These are phyloP conservation scores for Sophora flavescens DNA, from an alignment of 306 rosid species.

Conservation along the genomic window DNA sequence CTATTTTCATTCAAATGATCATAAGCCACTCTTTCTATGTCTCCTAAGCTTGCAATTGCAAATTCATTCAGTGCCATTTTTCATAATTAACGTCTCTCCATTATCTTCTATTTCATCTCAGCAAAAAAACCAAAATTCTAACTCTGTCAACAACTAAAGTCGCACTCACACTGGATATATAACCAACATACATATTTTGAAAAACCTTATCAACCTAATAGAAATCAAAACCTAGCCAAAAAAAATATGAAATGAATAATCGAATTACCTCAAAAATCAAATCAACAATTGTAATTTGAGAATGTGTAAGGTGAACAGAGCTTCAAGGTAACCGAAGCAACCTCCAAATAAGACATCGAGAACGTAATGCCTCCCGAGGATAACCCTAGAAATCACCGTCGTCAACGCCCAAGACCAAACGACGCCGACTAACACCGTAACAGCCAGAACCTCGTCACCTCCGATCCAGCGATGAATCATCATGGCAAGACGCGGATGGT, in stretches of 20 bases:
- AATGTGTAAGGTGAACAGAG: constrained; percentile 57
- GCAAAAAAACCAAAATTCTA: not conserved
- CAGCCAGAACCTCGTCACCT: constrained; percentile 29
- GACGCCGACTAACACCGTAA: constrained; percentile 35
- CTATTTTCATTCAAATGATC: not conserved
- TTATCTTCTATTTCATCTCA: not conserved
- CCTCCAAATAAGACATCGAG: constrained; percentile 58
- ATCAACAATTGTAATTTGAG: constrained; percentile 44
- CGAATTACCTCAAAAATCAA: constrained; percentile 40
- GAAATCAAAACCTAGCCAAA: not conserved
- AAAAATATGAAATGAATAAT: not conserved
- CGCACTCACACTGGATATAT: too few species aligned
- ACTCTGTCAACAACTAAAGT: not conserved
- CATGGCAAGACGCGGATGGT: constrained; percentile 30
- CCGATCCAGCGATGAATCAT: constrained; percentile 46
- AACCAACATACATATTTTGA: too few species aligned
- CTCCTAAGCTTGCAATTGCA: not conserved
- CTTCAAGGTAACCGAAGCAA: constrained; percentile 70
- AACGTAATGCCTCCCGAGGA: constrained; percentile 80
- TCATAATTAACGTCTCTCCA: constrained; percentile 3
- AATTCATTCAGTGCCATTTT: constrained; percentile 17
- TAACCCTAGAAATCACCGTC: constrained; percentile 66
- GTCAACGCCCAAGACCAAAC: constrained; percentile 66
- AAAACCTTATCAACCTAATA: too few species aligned
- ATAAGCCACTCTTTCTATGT: not conserved